phyloP scores from a whole-genome alignment of 148 eudicot species.

The Vaccinium macrocarpon region DNA sequence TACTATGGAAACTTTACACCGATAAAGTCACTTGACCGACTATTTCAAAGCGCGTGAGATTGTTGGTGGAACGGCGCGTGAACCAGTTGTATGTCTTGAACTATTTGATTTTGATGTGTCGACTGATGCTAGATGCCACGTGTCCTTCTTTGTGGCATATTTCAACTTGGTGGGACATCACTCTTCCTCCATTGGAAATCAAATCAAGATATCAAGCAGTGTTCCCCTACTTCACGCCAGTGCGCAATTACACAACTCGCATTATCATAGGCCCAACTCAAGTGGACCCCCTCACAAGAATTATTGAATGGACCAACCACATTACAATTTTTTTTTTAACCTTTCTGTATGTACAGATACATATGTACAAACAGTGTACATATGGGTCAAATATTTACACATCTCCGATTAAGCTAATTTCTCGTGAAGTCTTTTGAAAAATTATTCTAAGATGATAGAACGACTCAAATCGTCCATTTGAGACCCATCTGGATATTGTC shows the following conservation, averaged over 20 bases:
- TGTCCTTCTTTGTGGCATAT: neutral
- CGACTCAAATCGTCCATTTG: too few relatives aligned
- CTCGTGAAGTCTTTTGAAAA: too few relatives aligned
- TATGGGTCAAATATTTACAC: too few relatives aligned
- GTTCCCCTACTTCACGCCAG: neutral
- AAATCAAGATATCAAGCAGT: neutral
- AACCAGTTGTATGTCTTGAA: too few relatives aligned
- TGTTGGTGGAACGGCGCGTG: neutral
- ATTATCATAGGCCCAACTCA: neutral
- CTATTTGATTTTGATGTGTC: neutral
- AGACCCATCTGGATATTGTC: too few relatives aligned
- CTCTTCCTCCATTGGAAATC: neutral
- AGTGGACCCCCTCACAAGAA: neutral
- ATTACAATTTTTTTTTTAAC: too few relatives aligned
- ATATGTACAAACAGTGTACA: too few relatives aligned
- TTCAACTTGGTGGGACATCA: neutral
- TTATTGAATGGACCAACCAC: neutral
- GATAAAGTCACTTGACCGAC: too few relatives aligned
- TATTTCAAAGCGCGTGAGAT: neutral
- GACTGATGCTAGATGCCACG: neutral
- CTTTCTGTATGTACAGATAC: too few relatives aligned
- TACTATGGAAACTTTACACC: neutral
- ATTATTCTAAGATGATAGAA: too few relatives aligned
- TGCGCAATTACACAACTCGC: neutral
- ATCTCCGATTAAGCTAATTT: too few relatives aligned